Conservation (phyloP, 108 stramenopile species). For the Nitzschia palea region DNA sequence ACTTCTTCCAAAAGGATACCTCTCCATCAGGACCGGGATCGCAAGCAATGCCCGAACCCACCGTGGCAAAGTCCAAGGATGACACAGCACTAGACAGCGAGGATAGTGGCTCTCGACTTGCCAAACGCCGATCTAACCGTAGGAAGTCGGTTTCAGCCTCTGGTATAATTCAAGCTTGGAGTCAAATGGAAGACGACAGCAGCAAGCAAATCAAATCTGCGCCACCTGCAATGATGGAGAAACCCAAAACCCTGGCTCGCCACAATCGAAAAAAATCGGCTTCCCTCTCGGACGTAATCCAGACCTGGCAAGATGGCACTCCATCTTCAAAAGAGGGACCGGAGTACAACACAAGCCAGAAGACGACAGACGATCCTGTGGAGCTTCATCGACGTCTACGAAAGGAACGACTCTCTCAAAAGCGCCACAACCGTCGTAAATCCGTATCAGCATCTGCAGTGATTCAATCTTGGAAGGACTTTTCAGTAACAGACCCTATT, state of each 20-base stretch:
- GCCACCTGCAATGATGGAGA: not conserved
- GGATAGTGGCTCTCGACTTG: conserved; percentile 9
- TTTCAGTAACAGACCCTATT: not conserved
- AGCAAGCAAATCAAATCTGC: not conserved
- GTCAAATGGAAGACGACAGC: not conserved
- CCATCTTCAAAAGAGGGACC: too few relatives aligned
- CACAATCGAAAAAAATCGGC: conserved; percentile 6
- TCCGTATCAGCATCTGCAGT: conserved; percentile 31
- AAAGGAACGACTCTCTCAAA: conserved; percentile 1
- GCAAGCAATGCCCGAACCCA: too few relatives aligned
- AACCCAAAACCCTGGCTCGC: not conserved
- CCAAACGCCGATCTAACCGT: conserved; percentile 9
- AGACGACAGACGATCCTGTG: conserved; percentile 2
- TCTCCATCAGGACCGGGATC: not conserved
- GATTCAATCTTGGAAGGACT: conserved; percentile 34
- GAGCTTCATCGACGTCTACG: conserved; percentile 9
- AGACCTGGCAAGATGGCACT: conserved; percentile 20
- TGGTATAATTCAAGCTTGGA: conserved; percentile 46
- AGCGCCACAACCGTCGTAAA: conserved; percentile 23
- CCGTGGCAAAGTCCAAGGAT: not conserved
- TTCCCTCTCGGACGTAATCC: conserved; percentile 9
- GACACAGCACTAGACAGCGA: not conserved
- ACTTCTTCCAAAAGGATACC: not conserved
- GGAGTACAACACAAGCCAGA: too few relatives aligned
- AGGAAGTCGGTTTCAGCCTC: conserved; percentile 44